Percentiles rank a stretch among this genome's conserved stretches.
Conservation (phyloP, 495 filamentous ascomycete species). For the Talaromyces stipitatus region DNA sequence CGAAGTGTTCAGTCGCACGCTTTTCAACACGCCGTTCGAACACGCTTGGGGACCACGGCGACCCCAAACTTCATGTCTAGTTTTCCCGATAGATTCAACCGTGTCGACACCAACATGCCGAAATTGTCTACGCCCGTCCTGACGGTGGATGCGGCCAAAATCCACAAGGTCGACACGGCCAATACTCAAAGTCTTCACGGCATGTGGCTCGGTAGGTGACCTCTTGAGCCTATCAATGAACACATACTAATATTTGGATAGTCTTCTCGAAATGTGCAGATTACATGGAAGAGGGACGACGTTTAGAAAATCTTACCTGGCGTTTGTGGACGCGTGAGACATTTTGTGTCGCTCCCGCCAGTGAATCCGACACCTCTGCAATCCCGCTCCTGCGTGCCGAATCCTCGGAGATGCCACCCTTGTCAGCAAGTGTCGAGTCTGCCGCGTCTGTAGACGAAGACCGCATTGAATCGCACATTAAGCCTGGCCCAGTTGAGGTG, state of each 20-base stretch:
- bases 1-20: neutral
- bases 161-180: constrained; percentile 88
- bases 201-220: constrained; percentile 90
- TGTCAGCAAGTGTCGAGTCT: constrained; percentile 90
- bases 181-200: constrained; percentile 91
- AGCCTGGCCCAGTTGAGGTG: constrained; percentile 35
- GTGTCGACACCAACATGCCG: constrained; percentile 39
- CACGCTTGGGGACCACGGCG: constrained; percentile 46
- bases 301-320: constrained; percentile 95
- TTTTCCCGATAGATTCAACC: constrained; percentile 3
- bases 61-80: constrained; percentile 34
- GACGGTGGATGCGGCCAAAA: constrained; percentile 75
- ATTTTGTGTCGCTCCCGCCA: constrained; percentile 79
- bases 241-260: constrained; percentile 22
- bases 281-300: constrained; percentile 84
- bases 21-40: constrained; percentile 36
- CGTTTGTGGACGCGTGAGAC: constrained; percentile 93
- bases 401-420: constrained; percentile 61
- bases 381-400: constrained; percentile 36
- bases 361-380: constrained; percentile 36
- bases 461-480: constrained; percentile 57
- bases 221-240: neutral
- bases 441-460: constrained; percentile 65
- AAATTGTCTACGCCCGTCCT: constrained; percentile 64
- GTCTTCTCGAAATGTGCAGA: constrained; percentile 95